Conservation (phyloP, 2,329 filamentous ascomycete genomes). For the Cercospora nicotianae region DNA sequence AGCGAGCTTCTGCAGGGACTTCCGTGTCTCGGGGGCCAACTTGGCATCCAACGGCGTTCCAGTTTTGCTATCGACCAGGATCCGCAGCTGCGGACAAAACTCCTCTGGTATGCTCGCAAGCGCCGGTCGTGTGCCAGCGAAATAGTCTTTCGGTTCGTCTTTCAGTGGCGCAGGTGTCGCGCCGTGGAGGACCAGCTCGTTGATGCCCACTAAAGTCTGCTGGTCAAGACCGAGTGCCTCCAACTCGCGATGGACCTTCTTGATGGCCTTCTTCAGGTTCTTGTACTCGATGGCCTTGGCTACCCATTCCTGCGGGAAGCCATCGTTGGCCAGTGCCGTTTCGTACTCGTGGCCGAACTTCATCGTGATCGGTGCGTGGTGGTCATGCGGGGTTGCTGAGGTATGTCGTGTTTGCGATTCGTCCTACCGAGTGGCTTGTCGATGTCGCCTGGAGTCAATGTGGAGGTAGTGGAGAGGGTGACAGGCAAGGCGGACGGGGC, state of each 20-base stretch:
- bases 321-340: conserved; percentile 67
- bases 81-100: conserved; percentile 68
- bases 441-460: not conserved
- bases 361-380: conserved; percentile 53
- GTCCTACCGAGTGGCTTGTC: not conserved
- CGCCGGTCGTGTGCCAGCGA: conserved; percentile 27
- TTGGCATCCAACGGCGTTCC: conserved; percentile 68
- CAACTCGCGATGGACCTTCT: conserved; percentile 73
- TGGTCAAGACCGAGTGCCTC: conserved; percentile 69
- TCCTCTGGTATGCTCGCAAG: conserved; percentile 33
- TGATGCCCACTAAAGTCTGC: conserved; percentile 66
- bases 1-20: conserved; percentile 63
- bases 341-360: conserved; percentile 84
- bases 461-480: not conserved
- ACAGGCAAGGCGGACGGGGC: not conserved
- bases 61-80: conserved; percentile 66
- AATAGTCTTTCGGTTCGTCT: conserved; percentile 23
- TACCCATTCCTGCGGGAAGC: conserved; percentile 71
- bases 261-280: conserved; percentile 85
- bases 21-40: conserved; percentile 64
- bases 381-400: conserved; percentile 1
- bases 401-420: not conserved
- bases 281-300: conserved; percentile 78
- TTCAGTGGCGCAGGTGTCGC: conserved; percentile 3
- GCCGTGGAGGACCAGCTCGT: conserved; percentile 45